Evolutionary conservation across 345 rosid species (phyloP), one percentile per base, ranked within the genome.

Genomic region (Hibiscus mutabilis): DNA sequence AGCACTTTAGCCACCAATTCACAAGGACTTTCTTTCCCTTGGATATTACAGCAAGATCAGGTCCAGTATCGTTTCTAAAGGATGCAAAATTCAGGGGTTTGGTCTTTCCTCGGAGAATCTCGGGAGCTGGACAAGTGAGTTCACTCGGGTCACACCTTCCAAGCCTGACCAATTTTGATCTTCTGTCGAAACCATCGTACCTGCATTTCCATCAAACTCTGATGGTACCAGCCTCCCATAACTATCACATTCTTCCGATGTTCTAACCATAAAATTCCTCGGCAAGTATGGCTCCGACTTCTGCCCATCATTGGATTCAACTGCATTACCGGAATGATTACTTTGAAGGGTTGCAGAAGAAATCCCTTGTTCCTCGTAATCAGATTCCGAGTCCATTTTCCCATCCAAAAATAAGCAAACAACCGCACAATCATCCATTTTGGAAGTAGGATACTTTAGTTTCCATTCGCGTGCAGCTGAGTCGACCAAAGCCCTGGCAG

Each of bases 391-490:
- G 73, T 96, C 99, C 99, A 96, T 91, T 76, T 89, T 96, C 35
- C 96, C 98, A 27, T 92, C 96, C 60, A 96, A 82, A 83, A 91
- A 96, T 79, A 96, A 76, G 82, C 99, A 96, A 52, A 96, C 97
- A 9, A 92, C 99, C 5, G 99, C 98, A 82, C 99, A 96, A 69
- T 96, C 99, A 78, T 96, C 99, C 95, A 96, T 91, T 71, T 92
- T 96, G n/a, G 99, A 96, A 60, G 98, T 96, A 1, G 99, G 99
- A 76, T 96, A 96, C 73, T 96, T 96, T 18, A 89, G 87, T 81
- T 91, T 92, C 99, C 99, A 96, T 72, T 92, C 93, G 0, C 86
- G 91, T 13, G 96, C 94, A 62, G 98, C 98, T 55, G 95, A 81
- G 60, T 91, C 93, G 60, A 96, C 98, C 58, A 96, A 73, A 47